Evolutionary conservation across 768 basidiomycete species (phyloP).

Genomic region (Russula foetens): DNA sequence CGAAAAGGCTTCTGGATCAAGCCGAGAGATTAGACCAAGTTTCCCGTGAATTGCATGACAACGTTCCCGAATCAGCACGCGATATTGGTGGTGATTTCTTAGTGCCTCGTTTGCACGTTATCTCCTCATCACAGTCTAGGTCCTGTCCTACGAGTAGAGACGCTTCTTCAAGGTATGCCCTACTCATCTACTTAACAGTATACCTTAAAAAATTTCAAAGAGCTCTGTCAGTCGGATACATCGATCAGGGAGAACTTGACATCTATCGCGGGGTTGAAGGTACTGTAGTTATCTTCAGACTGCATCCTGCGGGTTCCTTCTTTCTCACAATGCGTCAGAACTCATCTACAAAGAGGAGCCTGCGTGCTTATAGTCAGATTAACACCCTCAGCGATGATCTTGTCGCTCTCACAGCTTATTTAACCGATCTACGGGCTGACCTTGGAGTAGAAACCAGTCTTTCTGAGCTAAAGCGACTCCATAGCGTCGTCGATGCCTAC

Average conservation of each 20-base stretch:
- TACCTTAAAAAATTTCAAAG: background rate
- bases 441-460: slow-evolving; percentile 63
- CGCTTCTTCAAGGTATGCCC: slow-evolving; percentile 43
- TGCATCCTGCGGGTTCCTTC: background rate
- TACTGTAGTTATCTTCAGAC: background rate
- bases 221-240: slow-evolving; percentile 2
- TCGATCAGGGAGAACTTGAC: slow-evolving; percentile 4
- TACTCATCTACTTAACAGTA: background rate
- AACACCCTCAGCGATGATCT: slow-evolving; percentile 75
- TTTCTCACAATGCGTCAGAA: slow-evolving; percentile 40
- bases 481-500: slow-evolving; percentile 87
- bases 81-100: background rate
- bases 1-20: slow-evolving; percentile 1
- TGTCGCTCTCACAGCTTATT: slow-evolving; percentile 54
- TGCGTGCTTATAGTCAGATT: slow-evolving; percentile 63
- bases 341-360: slow-evolving; percentile 54
- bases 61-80: background rate
- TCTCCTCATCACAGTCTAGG: slow-evolving; percentile 22
- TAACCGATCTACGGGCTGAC: slow-evolving; percentile 49
- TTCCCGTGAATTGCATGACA: background rate
- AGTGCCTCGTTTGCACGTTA: background rate
- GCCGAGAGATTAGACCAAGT: background rate
- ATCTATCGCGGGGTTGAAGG: slow-evolving; percentile 9
- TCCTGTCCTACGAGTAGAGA: slow-evolving; percentile 42
- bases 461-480: slow-evolving; percentile 81